Evolutionary conservation across 495 filamentous ascomycete genomes (phyloP).

Genomic region (Xylaria telfairii): DNA sequence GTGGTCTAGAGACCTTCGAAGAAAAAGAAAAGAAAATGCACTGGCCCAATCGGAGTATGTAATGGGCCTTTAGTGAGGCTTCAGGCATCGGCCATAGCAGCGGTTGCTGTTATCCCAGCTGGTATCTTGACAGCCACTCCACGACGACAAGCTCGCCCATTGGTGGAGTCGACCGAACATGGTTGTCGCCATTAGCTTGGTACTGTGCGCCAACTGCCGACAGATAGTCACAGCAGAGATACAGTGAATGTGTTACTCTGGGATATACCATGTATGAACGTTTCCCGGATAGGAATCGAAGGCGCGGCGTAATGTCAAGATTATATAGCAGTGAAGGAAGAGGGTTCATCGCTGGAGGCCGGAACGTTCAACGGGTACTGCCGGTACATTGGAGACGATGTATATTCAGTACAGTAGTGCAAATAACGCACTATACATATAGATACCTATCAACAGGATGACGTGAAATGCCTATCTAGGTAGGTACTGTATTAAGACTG

Average conservation of each 20-base stretch:
- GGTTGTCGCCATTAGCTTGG: conserved; percentile 9
- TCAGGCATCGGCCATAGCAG: conserved; percentile 9
- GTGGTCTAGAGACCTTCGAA: background rate
- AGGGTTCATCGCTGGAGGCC: background rate
- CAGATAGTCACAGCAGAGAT: conserved; percentile 10
- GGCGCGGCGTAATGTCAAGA: background rate
- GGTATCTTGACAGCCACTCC: background rate
- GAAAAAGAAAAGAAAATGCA: conserved; percentile 3
- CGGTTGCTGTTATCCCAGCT: conserved; percentile 9
- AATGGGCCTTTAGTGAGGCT: background rate
- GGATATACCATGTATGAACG: conserved; percentile 15
- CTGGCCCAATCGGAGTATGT: conserved; percentile 7
- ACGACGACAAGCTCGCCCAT: background rate
- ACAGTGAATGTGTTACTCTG: background rate
- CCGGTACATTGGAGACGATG: background rate
- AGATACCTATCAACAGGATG: background rate
- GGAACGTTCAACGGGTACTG: conserved; percentile 4
- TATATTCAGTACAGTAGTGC: too few species aligned
- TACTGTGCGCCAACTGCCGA: conserved; percentile 21
- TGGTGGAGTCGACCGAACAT: conserved; percentile 15
- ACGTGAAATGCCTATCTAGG: background rate
- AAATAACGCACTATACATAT: too few species aligned
- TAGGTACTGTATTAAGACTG: background rate
- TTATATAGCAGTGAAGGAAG: background rate
- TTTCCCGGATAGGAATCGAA: conserved; percentile 6